Evolutionary conservation across 1,284 basidiomycete genomes (phyloP), one percentile per base, ranked within the genome.

Genomic region (Pseudozyma hubeiensis): DNA sequence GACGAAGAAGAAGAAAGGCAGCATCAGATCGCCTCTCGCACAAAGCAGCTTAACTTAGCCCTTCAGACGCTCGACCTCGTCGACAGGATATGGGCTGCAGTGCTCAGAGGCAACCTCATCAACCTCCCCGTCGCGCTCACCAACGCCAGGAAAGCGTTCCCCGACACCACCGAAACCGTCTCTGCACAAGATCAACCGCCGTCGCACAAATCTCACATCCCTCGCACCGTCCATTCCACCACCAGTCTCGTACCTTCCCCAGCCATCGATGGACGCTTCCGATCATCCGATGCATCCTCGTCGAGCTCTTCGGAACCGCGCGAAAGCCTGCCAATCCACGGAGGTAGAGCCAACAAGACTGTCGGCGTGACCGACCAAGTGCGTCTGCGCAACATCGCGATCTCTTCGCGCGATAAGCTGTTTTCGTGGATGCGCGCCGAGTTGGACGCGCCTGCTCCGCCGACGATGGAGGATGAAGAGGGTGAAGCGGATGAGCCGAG

Each of bases 361-460:
- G 73, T 78, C 10, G 73, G 62, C 2, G 58, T 75, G 37, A 82
- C 80, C 9, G 76, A 82, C 35, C 60, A 77, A 43, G 69, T 82
- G 0, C 56, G 80, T 14, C 39, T 82, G 51, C 71, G 80, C n/a
- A 78, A 82, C 52, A 78, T 81, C 19, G 73, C 74, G 16, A 53
- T 77, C 11, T 54, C 59, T 13, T 75, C 79, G 4, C 64, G 67
- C 11, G 79, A 82, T 33, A 75, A 75, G 49, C 66, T 82, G 7
- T 82, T 82, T 58, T 60, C 64, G 1, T 82, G 80, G 80, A 81
- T 82, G 80, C 65, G 80, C 4, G 41, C 54, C 5, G 59, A 78
- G 41, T 60, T 80, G 9, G 70, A 79, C 54, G 58, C 60, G 5
- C 73, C 71, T 19, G 56, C 62, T 9, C 80, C 80, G 17, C 80